These are phyloP conservation scores for Colletotrichum tanaceti DNA, from an alignment of 2,329 filamentous ascomycete species.

Conservation along the genomic window DNA sequence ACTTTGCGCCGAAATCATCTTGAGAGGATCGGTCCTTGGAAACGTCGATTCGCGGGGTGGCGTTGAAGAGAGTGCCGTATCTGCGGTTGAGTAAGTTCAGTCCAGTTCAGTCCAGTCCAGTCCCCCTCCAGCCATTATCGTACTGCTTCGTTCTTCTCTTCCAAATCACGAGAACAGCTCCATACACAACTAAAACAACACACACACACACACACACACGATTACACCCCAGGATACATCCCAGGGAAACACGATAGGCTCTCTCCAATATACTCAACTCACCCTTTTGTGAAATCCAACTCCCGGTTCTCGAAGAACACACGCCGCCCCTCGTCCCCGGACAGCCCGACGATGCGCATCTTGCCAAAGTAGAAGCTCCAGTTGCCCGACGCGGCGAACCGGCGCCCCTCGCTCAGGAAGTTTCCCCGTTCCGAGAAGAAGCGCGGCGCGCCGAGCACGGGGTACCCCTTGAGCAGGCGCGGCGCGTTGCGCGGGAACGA, in stretches of 20 bases:
- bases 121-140: too few relatives aligned
- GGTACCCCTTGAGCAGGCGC: slow-evolving; percentile 47
- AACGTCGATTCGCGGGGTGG: slow-evolving; percentile 44
- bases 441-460: slow-evolving; percentile 56
- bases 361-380: slow-evolving; percentile 62
- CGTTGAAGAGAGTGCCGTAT: slow-evolving; percentile 49
- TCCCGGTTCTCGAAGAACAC: slow-evolving; percentile 59
- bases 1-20: slow-evolving; percentile 43
- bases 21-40: slow-evolving; percentile 26
- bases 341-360: slow-evolving; percentile 57
- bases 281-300: slow-evolving; percentile 58
- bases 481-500: slow-evolving; percentile 45
- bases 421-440: slow-evolving; percentile 61
- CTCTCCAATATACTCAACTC: slow-evolving; percentile 19
- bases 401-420: slow-evolving; percentile 53
- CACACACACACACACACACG: too few relatives aligned
- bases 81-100: slow-evolving; percentile 33
- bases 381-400: slow-evolving; percentile 52
- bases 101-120: neutral
- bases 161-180: too few relatives aligned
- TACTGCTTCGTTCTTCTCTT: too few relatives aligned
- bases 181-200: too few relatives aligned
- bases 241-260: neutral
- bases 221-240: too few relatives aligned
- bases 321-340: slow-evolving; percentile 55